Conservation (phyloP, 768 basidiomycete genomes). For the Auriculariales sp. region DNA sequence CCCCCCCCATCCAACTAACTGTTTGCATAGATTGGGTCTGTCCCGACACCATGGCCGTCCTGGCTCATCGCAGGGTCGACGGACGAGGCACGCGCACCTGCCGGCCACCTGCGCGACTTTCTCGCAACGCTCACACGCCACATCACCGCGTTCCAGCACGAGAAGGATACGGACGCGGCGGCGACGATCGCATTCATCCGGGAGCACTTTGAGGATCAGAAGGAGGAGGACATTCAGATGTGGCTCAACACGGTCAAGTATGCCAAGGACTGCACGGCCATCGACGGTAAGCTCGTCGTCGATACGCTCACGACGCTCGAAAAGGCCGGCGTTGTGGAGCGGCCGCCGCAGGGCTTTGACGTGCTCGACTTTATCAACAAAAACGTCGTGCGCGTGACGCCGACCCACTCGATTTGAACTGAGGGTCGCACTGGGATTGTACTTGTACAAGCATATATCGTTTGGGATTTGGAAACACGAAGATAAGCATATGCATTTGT, state of each 20-base stretch:
- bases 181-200: slow-evolving; percentile 62
- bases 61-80: slow-evolving; percentile 90
- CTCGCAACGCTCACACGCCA: slow-evolving; percentile 45
- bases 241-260: slow-evolving; percentile 77
- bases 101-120: slow-evolving; percentile 39
- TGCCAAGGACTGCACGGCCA: slow-evolving; percentile 45
- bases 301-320: slow-evolving; percentile 68
- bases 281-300: slow-evolving; percentile 48
- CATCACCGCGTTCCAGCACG: slow-evolving; percentile 43
- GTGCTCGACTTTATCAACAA: slow-evolving; percentile 42
- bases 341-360: slow-evolving; percentile 35
- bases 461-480: no score
- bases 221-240: slow-evolving; percentile 64
- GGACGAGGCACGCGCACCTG: slow-evolving; percentile 35
- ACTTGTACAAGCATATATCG: no score
- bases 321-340: slow-evolving; percentile 60
- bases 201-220: slow-evolving; percentile 61
- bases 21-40: slow-evolving; percentile 57
- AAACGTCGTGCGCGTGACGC: slow-evolving; percentile 29
- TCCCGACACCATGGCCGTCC: slow-evolving; percentile 91
- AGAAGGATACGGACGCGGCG: slow-evolving; percentile 20
- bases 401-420: no score
- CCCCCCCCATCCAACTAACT: slow-evolving; percentile 8
- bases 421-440: no score
- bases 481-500: no score